phyloP scores from a whole-genome alignment of 1,284 basidiomycete species.

The Anthracocystis walkeri region DNA sequence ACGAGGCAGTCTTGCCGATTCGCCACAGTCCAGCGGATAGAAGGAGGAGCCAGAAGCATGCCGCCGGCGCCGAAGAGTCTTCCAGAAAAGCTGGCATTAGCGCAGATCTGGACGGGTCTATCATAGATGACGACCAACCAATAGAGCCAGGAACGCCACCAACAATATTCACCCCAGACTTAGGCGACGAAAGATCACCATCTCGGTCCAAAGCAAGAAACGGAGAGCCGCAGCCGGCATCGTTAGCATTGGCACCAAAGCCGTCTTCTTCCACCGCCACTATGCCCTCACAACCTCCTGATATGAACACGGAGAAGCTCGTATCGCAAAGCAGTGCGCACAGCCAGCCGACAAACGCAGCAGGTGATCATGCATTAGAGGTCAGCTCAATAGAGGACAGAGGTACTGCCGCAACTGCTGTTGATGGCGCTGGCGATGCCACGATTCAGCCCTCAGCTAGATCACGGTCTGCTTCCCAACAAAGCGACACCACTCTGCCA shows the following conservation, averaged over 20 bases:
- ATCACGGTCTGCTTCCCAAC: not conserved
- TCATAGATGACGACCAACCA: not conserved
- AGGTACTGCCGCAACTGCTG: too few relatives aligned
- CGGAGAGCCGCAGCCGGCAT: not conserved
- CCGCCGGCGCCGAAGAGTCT: not conserved
- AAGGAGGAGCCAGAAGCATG: not conserved
- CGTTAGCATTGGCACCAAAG: not conserved
- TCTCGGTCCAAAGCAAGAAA: not conserved
- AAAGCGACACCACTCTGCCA: conserved; percentile 19
- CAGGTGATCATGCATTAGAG: not conserved
- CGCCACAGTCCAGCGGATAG: not conserved
- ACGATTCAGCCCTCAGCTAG: not conserved
- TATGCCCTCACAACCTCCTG: not conserved
- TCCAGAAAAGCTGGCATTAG: not conserved
- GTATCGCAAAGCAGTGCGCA: not conserved
- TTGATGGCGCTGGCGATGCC: not conserved
- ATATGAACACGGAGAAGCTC: not conserved
- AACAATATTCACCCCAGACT: not conserved
- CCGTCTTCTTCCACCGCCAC: not conserved
- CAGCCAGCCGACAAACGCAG: not conserved
- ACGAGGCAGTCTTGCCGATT: conserved; percentile 10
- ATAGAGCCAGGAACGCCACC: not conserved
- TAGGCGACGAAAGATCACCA: not conserved
- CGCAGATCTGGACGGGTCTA: not conserved
- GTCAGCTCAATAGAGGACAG: not conserved